Base-by-base conservation (phyloP, 2,329 filamentous ascomycete species). In the Coniosporium tulheliwenetii region DNA sequence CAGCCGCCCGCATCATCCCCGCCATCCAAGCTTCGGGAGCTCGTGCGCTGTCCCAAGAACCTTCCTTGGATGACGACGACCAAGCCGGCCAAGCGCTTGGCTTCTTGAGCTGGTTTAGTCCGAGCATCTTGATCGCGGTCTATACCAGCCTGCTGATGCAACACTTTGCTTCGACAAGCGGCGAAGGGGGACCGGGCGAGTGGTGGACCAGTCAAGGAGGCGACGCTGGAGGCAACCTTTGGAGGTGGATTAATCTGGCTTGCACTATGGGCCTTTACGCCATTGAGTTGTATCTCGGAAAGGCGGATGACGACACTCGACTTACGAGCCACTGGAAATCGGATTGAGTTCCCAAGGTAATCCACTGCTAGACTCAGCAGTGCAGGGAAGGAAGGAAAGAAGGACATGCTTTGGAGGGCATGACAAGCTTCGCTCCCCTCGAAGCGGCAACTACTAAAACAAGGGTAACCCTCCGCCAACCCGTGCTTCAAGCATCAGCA, bases 131-230 rank as follows among this genome's bases (percentile, higher is more conserved):
- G 41, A 89, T 98, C 45, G 83, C 91, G 3, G 87, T 96, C 29
- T 98, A 98, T 61, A 98, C 91, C 2, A 95, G 87, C 60, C 65
- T 98, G 39, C 65, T 98, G 30, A 80, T 96, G 66, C 91, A 96
- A 59, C 91, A 98, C 60, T 96, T 98, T 55, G 83, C 85, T 5
- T 80, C 82, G 9, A 81, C 71, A 12, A 75, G 65, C 15, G 64
- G 70, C 40, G 75, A 64, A 58, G 19, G 64, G 57, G 61, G 67
- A 58, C 44, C 58, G 13, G 73, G 72, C 12, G 75, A 78, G 45
- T 81, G 87, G 68, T 95, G 87, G 86, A 87, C 80, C 2, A 78
- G 83, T 39, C 79, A 87, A 52, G 84, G 85, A 12, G 85, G 82
- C 5, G 84, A 86, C 50, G 68, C 78, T 3, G 86, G 85, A 10